phyloP scores from a whole-genome alignment of 768 basidiomycete species.

The Boletus vinaceobasis region DNA sequence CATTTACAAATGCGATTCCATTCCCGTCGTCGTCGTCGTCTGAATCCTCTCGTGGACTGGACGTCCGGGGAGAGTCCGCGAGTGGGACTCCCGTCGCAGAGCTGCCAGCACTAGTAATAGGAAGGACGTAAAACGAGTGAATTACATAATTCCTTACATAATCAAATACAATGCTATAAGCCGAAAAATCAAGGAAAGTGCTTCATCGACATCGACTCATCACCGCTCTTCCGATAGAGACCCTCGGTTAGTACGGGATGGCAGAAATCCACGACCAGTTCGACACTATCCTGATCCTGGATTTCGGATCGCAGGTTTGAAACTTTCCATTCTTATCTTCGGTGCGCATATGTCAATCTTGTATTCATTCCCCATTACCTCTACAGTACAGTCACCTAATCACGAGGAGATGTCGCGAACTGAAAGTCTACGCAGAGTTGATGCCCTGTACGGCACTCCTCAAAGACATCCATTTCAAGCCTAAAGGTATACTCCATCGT shows the following conservation, averaged over 20 bases:
- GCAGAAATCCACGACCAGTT: constrained; percentile 92
- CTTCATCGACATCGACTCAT: not conserved
- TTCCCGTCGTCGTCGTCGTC: constrained; percentile 27
- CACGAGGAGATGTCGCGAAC: constrained; percentile 94
- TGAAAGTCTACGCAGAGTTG: constrained; percentile 96
- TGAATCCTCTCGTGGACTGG: constrained; percentile 24
- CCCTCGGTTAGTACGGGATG: constrained; percentile 39
- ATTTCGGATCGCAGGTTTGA: constrained; percentile 93
- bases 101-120: constrained; percentile 28
- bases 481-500: constrained; percentile 67
- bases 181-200: not conserved
- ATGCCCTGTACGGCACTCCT: constrained; percentile 94
- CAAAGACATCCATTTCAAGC: constrained; percentile 85
- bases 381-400: constrained; percentile 93
- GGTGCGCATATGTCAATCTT: constrained; percentile 5
- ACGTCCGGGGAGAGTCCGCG: constrained; percentile 45
- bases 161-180: no score
- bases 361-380: not conserved
- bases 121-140: no score
- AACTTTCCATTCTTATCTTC: constrained; percentile 3
- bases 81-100: constrained; percentile 56
- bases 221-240: not conserved
- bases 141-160: not conserved
- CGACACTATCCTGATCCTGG: constrained; percentile 92
- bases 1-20: constrained; percentile 23